Evolutionary conservation across 129 eudicot genomes (phyloP), one percentile per base, ranked within the genome.

Genomic region (Pulicaria dysenterica): DNA sequence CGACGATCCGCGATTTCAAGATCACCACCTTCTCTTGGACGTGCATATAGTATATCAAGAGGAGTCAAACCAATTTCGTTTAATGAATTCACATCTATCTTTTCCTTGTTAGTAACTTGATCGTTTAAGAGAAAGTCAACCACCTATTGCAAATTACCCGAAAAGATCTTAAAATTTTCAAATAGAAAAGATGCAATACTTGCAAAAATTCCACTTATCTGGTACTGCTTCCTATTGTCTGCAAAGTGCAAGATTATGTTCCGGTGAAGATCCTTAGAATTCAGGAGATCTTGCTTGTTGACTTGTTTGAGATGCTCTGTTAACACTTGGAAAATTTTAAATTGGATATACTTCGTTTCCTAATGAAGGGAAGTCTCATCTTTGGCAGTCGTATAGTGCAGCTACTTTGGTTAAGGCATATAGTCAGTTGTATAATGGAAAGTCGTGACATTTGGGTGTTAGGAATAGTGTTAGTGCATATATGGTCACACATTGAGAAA

Each of bases 241-340:
- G 86, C 80, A 49, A 75, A 74, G 44, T 85, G 89, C 68, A 85
- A 57, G 54, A 75, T 74, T 10, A 84, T 75, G 40, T 82, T 78
- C 38, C 86, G 84, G 16, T 82, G 72, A 42, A 47, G 39, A 72
- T 81, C 84, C n/a, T 47, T 71, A n/a, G 0, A 45, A 53, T 75
- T 72, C 70, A 82, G 14, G 2, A 78, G 68, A 56, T 71, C 72
- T 55, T 78, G 82, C 59, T 67, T 82, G 11, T 71, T 67, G 70
- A 48, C 40, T 55, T 62, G 64, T 60, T 69, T 79, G 6, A 78
- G 7, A 73, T 64, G 76, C 1, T 85, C 74, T 5, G 79, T 19
- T 79, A 82, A 41, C 3, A 58, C 77, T 44, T 67, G 48, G 8
- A 82, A 68, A 36, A 64, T 76, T 65, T 76, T 69, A 39, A 81